phyloP scores from a whole-genome alignment of 1,139 yeast species.

The Pichia sp. region DNA sequence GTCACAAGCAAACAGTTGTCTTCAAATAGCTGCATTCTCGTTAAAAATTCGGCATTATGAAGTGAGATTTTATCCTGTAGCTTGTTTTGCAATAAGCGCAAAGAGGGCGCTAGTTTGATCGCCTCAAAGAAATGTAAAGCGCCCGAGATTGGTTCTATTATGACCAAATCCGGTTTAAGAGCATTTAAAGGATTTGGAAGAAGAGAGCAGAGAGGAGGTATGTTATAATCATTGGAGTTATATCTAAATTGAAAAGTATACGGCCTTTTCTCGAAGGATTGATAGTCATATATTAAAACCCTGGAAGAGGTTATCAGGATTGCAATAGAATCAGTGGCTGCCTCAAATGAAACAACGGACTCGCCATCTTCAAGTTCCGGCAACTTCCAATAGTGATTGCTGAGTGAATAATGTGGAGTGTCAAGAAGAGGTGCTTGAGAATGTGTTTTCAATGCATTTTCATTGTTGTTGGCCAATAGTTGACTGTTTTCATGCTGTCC shows the following conservation, averaged over 20 bases:
- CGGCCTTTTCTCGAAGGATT: constrained; percentile 56
- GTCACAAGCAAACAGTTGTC: constrained; percentile 73
- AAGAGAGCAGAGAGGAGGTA: constrained; percentile 56
- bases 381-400: constrained; percentile 47
- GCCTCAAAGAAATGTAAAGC: constrained; percentile 59
- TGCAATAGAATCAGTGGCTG: constrained; percentile 38
- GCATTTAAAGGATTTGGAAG: constrained; percentile 54
- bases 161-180: constrained; percentile 64
- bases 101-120: constrained; percentile 34
- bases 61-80: constrained; percentile 36
- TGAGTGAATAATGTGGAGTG: constrained; percentile 56
- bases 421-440: constrained; percentile 35
- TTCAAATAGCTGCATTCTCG: constrained; percentile 57
- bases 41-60: constrained; percentile 51
- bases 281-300: constrained; percentile 68
- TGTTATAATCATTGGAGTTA: constrained; percentile 27
- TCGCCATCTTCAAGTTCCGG: constrained; percentile 30
- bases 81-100: constrained; percentile 39
- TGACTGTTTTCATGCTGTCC: not conserved
- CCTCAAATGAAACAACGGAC: constrained; percentile 4
- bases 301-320: constrained; percentile 48
- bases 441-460: not conserved
- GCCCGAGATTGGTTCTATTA: constrained; percentile 55
- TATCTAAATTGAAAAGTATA: constrained; percentile 48
- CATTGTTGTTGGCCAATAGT: not conserved